Evolutionary conservation across 2,329 filamentous ascomycete genomes (phyloP), one percentile per base, ranked within the genome.

Genomic region (Aspergillus intermedius): DNA sequence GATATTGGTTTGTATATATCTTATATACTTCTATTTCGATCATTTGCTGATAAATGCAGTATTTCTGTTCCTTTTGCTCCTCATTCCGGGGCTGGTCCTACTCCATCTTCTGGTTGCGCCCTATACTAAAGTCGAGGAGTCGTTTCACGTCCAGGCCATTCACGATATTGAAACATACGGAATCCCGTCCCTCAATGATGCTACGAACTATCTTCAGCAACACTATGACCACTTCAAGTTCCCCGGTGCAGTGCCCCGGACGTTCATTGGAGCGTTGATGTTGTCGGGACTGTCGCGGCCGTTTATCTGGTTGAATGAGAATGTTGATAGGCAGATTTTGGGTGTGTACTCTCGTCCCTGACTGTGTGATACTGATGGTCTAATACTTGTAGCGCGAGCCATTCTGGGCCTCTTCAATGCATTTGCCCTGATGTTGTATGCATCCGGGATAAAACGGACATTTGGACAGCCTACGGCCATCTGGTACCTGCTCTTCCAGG

Each of bases 121-220:
- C 1, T 91, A 94, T 73, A 96, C 91, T 49, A 98, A 98, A 69
- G 93, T 98, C 51, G 93, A 98, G 69, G 93, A 98, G 70, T 97
- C 91, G 0, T 97, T 98, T 79, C 95, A 95, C 67, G 82, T 97
- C 50, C 93, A 98, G 68, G 93, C 93, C 5, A 80, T 84, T 3
- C 93, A 97, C 69, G 93, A 98, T 67, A 86, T 98, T 32, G 69
- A 95, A 51, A 79, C 80, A 34, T 89, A 93, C 65, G 90, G 90
- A 21, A 82, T 88, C 1, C 88, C 88, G 0, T 77, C 74, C 1
- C 17, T 10, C 5, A 0, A 15, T 8, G 10, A 40, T 22, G 37
- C n/a, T 19, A 19, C 73, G 45, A 65, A 74, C 10, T 78, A 75
- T 35, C 71, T 93, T 13, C 76, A 75, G 13, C 63, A 74, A 3